Percentiles rank a stretch among this genome's conserved stretches.
Conservation (phyloP, 208 protist genomes). For the Herpetomonas tarakana region DNA sequence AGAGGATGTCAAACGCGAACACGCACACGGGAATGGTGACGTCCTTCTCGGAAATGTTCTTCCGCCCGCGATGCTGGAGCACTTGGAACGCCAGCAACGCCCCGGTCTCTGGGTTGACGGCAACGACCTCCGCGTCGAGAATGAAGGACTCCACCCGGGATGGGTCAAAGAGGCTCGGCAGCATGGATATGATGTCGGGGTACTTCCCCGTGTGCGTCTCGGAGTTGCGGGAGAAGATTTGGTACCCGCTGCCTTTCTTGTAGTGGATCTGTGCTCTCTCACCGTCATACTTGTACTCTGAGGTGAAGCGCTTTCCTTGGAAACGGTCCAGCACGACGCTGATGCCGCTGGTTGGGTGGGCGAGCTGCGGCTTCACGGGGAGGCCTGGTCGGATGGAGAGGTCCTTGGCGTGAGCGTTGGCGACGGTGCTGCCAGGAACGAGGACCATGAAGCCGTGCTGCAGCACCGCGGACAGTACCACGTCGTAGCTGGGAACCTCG, state of each 20-base stretch:
- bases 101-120: conserved; percentile 85
- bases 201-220: conserved; percentile 99
- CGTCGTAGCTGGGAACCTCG: conserved; percentile 85
- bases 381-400: conserved; percentile 89
- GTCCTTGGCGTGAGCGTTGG: conserved; percentile 27
- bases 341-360: conserved; percentile 96
- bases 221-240: conserved; percentile 98
- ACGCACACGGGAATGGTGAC: conserved; percentile 98
- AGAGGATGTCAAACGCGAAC: conserved; percentile 99
- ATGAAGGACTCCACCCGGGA: conserved; percentile 94
- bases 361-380: conserved; percentile 99
- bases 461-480: conserved; percentile 68
- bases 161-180: conserved; percentile 53
- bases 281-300: conserved; percentile 99
- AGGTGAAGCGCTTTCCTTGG: conserved; percentile 93
- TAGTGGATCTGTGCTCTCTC: conserved; percentile 97
- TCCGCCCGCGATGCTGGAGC: conserved; percentile 79
- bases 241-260: conserved; percentile 56
- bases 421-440: conserved; percentile 42
- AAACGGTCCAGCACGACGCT: conserved; percentile 82
- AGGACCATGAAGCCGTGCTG: conserved; percentile 75
- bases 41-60: conserved; percentile 90
- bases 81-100: conserved; percentile 97
- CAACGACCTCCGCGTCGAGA: conserved; percentile 98
- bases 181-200: conserved; percentile 94